Evolutionary conservation across 345 rosid genomes (phyloP).

Genomic region (Citrus australasica): DNA sequence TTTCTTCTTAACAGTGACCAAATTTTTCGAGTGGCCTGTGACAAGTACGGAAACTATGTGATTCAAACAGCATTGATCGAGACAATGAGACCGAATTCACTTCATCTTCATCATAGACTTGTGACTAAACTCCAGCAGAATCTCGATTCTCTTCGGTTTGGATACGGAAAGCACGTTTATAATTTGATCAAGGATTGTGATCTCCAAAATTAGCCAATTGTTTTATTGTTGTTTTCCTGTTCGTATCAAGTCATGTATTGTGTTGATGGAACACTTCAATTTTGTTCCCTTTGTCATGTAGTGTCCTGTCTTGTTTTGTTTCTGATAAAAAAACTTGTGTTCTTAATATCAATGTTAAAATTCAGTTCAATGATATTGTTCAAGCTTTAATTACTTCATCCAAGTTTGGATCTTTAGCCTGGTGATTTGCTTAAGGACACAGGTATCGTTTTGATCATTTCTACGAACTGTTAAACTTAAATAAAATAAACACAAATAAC

Average conservation of each 20-base stretch:
- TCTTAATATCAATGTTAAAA: no score
- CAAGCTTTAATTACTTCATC: no score
- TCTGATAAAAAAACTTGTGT: no score
- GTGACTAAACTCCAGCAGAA: background rate
- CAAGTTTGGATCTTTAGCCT: no score
- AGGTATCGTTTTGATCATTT: background rate
- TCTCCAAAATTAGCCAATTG: no score
- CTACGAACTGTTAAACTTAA: background rate
- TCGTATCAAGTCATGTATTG: no score
- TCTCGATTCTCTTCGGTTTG: background rate
- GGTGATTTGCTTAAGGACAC: background rate
- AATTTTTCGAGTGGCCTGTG: slow-evolving; percentile 15
- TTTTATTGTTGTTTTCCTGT: no score
- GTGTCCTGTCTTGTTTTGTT: no score
- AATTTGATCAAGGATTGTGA: slow-evolving; percentile 4
- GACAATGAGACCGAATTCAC: background rate
- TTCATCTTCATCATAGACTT: slow-evolving; percentile 6
- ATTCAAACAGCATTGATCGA: slow-evolving; percentile 28
- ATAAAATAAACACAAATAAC: no score
- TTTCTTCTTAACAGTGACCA: slow-evolving; percentile 4
- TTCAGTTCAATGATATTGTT: no score
- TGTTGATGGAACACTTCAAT: no score
- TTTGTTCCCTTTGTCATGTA: no score
- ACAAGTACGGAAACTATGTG: slow-evolving; percentile 29
- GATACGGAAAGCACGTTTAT: slow-evolving; percentile 21